Percentiles rank a stretch among this genome's conserved stretches.
These are phyloP conservation scores for Tetrapisispora taiwanensis DNA, from an alignment of 805 yeast genomes.

Conservation along the genomic window DNA sequence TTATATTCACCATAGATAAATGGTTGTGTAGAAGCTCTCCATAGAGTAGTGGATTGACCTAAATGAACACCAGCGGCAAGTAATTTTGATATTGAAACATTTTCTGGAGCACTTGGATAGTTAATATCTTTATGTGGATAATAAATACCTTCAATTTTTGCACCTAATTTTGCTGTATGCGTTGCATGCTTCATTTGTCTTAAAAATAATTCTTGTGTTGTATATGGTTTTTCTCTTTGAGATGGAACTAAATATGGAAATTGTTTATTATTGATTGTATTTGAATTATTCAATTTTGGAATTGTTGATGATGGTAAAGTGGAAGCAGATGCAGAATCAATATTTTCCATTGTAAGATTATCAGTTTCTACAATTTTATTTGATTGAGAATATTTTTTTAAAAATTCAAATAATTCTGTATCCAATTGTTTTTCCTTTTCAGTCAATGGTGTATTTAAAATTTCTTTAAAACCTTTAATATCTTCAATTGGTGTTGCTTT, in stretches of 20 bases:
- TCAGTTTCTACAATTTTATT: constrained; percentile 13
- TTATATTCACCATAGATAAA: constrained; percentile 80
- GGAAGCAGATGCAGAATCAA: neutral
- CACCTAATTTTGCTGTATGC: constrained; percentile 51
- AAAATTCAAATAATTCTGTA: constrained; percentile 21
- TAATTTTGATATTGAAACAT: constrained; percentile 57
- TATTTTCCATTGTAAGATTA: constrained; percentile 2
- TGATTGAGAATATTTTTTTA: constrained; percentile 19
- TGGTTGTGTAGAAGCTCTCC: constrained; percentile 77
- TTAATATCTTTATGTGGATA: constrained; percentile 56
- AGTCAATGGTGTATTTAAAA: constrained; percentile 10
- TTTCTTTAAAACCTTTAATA: constrained; percentile 5
- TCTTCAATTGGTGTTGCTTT: constrained; percentile 14
- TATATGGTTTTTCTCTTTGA: constrained; percentile 52
- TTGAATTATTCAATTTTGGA: neutral
- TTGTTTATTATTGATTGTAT: constrained; percentile 4
- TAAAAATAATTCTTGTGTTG: constrained; percentile 65
- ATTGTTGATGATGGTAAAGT: neutral
- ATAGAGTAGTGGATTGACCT: constrained; percentile 77
- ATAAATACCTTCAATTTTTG: constrained; percentile 51
- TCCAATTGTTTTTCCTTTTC: constrained; percentile 25
- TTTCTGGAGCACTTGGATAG: constrained; percentile 46
- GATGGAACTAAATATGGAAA: constrained; percentile 58
- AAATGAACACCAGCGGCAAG: constrained; percentile 91
- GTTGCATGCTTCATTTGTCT: constrained; percentile 59